Base-by-base conservation (phyloP, 805 yeast genomes). In the Ogataea nakhonphanomensis region DNA sequence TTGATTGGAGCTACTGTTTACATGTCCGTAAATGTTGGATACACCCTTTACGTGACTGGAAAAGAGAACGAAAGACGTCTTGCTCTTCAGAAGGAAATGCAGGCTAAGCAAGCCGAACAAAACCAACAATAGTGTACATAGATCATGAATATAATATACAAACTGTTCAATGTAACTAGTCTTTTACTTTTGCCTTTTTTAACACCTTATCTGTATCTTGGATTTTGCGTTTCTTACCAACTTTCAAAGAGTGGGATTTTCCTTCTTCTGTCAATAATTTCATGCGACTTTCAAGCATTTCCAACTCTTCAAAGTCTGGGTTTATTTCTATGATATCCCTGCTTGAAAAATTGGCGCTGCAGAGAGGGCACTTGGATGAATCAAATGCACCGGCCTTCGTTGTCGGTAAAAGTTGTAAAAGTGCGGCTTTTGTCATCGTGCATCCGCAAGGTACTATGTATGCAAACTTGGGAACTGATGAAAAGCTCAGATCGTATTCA, bases 1-100 rank as follows among this genome's bases (percentile, higher is more conserved):
- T 67, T 84, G 23, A 74, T 80, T 14, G 90, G 90, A 8, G 57
- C 62, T 46, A 59, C 69, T 2, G 41, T 58, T 37, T 76, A 73
- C 58, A 70, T 78, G 71, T 52, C 69, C 8, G 74, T 71, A 23
- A 79, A 79, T 42, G 66, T 78, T 33, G 67, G 68, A 15, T 73
- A 70, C 59, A 74, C 76, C 10, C 58, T 78, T 41, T 76, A 74
- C 58, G 66, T 61, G 49, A 76, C 75, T 33, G 79, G 80, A 46
- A 69, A 70, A 53, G 66, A 67, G 39, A 73, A 71, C 40, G 79
- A 76, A 55, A 61, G 65, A 37, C 67, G 71, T 49, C 51, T 67
- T 33, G 60, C 65, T 1, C 47, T 53, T 28, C 61, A 61, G 44
- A 58, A 52, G 35, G 64, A 51, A 31, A 37, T 44, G 50, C 56